Evolutionary conservation across 352 stramenopile genomes (phyloP), one percentile per base, ranked within the genome.

Genomic region (Phytophthora macrochlamydospora): DNA sequence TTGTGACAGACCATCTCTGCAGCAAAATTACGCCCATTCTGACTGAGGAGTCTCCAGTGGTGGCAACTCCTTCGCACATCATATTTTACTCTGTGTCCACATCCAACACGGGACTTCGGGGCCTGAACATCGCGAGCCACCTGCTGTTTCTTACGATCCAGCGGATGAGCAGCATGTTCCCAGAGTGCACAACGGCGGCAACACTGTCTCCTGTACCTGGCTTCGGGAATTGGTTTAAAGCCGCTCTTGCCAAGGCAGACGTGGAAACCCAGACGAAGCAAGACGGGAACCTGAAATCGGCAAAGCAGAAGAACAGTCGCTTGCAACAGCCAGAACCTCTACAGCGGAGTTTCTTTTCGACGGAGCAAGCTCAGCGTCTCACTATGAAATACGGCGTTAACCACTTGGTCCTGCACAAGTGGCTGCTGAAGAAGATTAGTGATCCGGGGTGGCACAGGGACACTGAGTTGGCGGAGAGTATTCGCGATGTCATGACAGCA

Each of bases 31-130:
- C 85, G 35, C 73, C 73, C 0, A 84, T 95, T 32, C 57, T 95
- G 46, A 69, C 90, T 28, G 46, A 77, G 35, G 82, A 91, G 35
- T 78, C 75, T 2, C 66, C 71, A 0, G 60, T 76, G 11, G 62
- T 82, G 30, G 56, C 52, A 24, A 76, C 75, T 3, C 85, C 84
- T 4, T 88, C 85, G 12, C 87, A 95, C 56, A 84, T 91, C n/a
- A 82, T 95, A 42, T 95, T 94, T 51, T 95, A 95, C 54, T 89
- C 87, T 14, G 90, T 95, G 12, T 93, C 84, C 2, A 95, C 90
- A 54, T 79, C 86, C 18, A 93, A 95, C 62, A 64, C 66, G 14
- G 87, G 87, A 12, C 75, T 95, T n/a, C 84, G 83, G 0, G 87
- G 87, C 38, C 58, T 95, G 28, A 95, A 95, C 56, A 89, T 91